Conservation (phyloP, 1,139 yeast species). For the Yamadazyma membranifaciens region DNA sequence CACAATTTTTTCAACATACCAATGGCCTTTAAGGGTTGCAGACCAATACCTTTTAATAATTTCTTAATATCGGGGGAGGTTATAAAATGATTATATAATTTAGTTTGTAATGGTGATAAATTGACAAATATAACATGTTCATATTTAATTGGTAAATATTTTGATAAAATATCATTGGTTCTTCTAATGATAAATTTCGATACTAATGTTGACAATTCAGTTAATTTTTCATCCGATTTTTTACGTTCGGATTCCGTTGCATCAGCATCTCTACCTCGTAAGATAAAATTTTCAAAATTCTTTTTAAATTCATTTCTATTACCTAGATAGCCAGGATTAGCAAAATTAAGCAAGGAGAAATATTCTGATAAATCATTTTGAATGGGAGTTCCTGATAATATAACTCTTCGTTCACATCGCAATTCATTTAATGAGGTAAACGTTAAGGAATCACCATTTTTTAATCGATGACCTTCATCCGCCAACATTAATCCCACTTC, state of each 20-base stretch:
- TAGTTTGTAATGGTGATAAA: conserved; percentile 73
- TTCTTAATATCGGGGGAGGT: conserved; percentile 78
- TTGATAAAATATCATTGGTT: conserved; percentile 90
- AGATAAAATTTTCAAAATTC: conserved; percentile 76
- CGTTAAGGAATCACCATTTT: conserved; percentile 92
- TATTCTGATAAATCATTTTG: conserved; percentile 96
- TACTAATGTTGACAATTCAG: conserved; percentile 72
- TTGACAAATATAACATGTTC: conserved; percentile 94
- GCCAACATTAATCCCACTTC: conserved; percentile 89
- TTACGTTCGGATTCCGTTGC: conserved; percentile 79
- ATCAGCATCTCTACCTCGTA: conserved; percentile 85
- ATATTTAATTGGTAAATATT: conserved; percentile 90
- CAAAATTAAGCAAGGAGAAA: conserved; percentile 85
- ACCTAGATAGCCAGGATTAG: conserved; percentile 93
- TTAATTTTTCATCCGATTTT: conserved; percentile 69
- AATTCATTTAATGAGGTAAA: conserved; percentile 84
- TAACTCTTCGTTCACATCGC: conserved; percentile 84
- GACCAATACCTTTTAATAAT: conserved; percentile 66
- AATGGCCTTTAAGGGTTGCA: conserved; percentile 89
- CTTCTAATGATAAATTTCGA: conserved; percentile 91
- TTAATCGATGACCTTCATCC: conserved; percentile 95
- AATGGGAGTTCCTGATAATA: conserved; percentile 94
- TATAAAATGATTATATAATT: conserved; percentile 70
- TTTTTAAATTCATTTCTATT: conserved; percentile 79
- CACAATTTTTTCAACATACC: conserved; percentile 86